Percentiles rank a stretch among this genome's conserved stretches.
Evolutionary conservation across 2,329 filamentous ascomycete genomes (phyloP).

Genomic region (Stemphylium vesicarium): DNA sequence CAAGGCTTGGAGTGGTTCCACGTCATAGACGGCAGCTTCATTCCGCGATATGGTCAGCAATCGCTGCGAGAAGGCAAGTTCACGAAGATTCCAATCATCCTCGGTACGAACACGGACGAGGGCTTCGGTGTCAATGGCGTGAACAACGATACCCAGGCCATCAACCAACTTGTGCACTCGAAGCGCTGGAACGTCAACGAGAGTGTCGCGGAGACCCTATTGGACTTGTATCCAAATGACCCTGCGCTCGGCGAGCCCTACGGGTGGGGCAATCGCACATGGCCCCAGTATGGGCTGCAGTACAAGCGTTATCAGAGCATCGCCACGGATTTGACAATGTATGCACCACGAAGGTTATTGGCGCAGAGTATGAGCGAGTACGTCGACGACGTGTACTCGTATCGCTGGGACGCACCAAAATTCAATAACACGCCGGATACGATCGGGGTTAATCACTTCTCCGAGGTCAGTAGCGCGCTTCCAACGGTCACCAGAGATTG

Average conservation of each 20-base stretch:
- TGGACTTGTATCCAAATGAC: conserved; percentile 40
- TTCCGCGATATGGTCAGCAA: conserved; percentile 43
- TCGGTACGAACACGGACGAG: conserved; percentile 70
- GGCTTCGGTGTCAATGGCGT: conserved; percentile 62
- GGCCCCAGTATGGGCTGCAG: conserved; percentile 37
- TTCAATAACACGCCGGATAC: conserved; percentile 36
- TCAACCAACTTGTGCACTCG: conserved; percentile 37
- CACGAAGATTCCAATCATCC: conserved; percentile 66
- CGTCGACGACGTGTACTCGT: conserved; percentile 32
- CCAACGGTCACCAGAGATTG: too few species aligned
- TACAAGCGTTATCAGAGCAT: conserved; percentile 39
- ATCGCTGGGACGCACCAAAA: conserved; percentile 42
- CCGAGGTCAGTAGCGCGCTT: conserved; percentile 21
- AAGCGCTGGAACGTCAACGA: conserved; percentile 40
- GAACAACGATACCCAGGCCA: conserved; percentile 49
- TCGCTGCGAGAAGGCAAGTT: conserved; percentile 58
- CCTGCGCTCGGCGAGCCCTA: conserved; percentile 56
- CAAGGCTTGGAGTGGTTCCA: conserved; percentile 42
- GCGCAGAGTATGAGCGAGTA: conserved; percentile 33
- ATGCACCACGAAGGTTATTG: conserved; percentile 32
- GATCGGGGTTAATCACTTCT: conserved; percentile 40
- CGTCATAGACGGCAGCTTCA: conserved; percentile 36
- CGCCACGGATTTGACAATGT: conserved; percentile 39
- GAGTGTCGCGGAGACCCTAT: conserved; percentile 24
- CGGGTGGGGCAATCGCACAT: conserved; percentile 39